Base-by-base conservation (phyloP, 176 grass and related monocot genomes). In the Eleusine indica region DNA sequence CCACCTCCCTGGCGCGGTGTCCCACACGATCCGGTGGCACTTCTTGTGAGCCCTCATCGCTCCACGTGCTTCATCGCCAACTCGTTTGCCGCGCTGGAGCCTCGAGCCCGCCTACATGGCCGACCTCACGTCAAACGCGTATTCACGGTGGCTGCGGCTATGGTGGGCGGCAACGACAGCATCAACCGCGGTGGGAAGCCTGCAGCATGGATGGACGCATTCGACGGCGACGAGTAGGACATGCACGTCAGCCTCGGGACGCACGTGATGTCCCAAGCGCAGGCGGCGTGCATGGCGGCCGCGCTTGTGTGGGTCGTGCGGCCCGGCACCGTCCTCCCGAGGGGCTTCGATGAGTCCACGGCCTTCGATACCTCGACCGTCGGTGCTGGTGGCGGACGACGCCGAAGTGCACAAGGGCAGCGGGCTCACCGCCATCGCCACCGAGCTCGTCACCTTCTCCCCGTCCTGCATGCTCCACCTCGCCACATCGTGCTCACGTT, bases 201-300 rank as follows among this genome's bases (percentile, higher is more conserved):
- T 5, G 78, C 66, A 3, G n/a, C 80, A 29, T 96, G 93, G 93
- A 68, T 96, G 51, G 88, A 96, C 76, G 39, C 70, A 66, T 88
- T 79, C 72, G 64, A 48, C 18, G 85, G 91, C 17, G 88, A 65
- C 54, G 64, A 86, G 13, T 25, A 25, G 25, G 88, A 85, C 19
- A 13, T 96, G 67, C 90, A 92, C 66, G 75, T 91, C 29, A 61
- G 83, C 89, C 92, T 96, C 51, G 93, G 93, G 74, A 89, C 85
- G 75, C 85, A 72, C 0, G 29, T 37, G 37, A 18, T 92, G 51
- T 73, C 86, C 1, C 41, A 13, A 17, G 40, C 54, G 46, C 86
- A 84, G 80, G 83, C 84, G 10, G n/a, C 87, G 14, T 22, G 62
- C 41, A 32, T 92, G 28, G 90, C 90, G 83, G 37, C 63, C 61